These are phyloP conservation scores for Viola pubescens DNA, from an alignment of 441 rosid species.

Conservation along the genomic window DNA sequence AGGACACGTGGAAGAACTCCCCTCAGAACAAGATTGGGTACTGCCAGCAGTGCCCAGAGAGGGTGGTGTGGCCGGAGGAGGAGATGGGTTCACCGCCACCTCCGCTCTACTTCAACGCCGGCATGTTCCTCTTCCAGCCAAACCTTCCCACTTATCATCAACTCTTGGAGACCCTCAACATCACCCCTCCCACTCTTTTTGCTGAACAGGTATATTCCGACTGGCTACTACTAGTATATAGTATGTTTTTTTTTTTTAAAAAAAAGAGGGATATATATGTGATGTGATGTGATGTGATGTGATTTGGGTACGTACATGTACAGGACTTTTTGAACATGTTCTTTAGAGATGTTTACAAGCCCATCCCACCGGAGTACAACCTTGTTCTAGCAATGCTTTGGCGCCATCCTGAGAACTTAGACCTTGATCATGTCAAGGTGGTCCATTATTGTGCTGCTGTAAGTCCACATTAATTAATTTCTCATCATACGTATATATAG, in stretches of 20 bases:
- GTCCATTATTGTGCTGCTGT: constrained; percentile 72
- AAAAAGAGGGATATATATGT: too few relatives aligned
- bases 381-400: constrained; percentile 69
- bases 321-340: constrained; percentile 60
- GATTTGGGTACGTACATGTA: not conserved
- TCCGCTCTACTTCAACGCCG: constrained; percentile 67
- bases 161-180: constrained; percentile 38
- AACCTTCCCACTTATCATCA: constrained; percentile 32
- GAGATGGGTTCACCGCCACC: constrained; percentile 52
- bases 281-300: not conserved
- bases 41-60: constrained; percentile 72
- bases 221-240: too few relatives aligned
- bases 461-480: constrained; percentile 6
- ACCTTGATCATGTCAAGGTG: constrained; percentile 41
- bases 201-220: constrained; percentile 57
- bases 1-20: constrained; percentile 39
- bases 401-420: constrained; percentile 66
- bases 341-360: constrained; percentile 54
- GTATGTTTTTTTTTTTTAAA: not conserved
- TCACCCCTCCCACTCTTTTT: constrained; percentile 48
- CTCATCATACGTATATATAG: not conserved
- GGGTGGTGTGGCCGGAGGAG: constrained; percentile 42
- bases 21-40: constrained; percentile 58
- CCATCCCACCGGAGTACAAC: constrained; percentile 49
- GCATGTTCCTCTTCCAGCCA: constrained; percentile 68